Evolutionary conservation across 495 filamentous ascomycete genomes (phyloP), one percentile per base, ranked within the genome.

Genomic region (Xylaria intraflava): DNA sequence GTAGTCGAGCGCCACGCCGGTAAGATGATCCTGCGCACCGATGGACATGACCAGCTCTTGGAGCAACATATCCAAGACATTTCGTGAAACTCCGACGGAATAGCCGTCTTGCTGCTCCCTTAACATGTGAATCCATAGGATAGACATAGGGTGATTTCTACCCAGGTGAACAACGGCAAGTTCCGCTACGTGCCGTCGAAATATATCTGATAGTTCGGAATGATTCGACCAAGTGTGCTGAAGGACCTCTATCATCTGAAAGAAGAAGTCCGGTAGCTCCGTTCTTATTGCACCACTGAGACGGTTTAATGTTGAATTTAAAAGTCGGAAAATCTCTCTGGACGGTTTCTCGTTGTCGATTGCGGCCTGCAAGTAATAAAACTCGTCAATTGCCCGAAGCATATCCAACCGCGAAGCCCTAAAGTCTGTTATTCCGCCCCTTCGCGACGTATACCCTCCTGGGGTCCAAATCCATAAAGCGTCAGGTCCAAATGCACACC

Each of bases 231-330:
- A 56, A 6, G 46, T 41, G 31, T 56, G 53, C 23, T 51, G 41
- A 29, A 56, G 53, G 6, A 56, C 35, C 36, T 56, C 53, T 20
- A 56, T 49, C 53, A 56, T 56, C 40, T 49, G 53, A 27, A 56
- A 56, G 46, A 56, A 38, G 17, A 56, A 50, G 40, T 56, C 53
- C 8, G 53, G 53, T n/a, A 50, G 33, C 46, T 56, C 46, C 8
- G 46, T 35, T 31, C 41, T 50, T 24, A 56, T 56, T 10, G 46
- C 46, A 14, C 30, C 40, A 22, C 14, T 56, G 7, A 56, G 53
- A 7, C 29, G 17, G 26, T 56, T 56, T 23, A 56, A 31, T 19
- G 53, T 51, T 14, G 53, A 56, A 20, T 56, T 46, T 6, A 56
- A 20, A 16, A 50, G 46, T 22, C 39, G 46, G 16, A 56, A 56